Evolutionary conservation across 495 filamentous ascomycete species (phyloP).

Genomic region (Daldinia childiae): DNA sequence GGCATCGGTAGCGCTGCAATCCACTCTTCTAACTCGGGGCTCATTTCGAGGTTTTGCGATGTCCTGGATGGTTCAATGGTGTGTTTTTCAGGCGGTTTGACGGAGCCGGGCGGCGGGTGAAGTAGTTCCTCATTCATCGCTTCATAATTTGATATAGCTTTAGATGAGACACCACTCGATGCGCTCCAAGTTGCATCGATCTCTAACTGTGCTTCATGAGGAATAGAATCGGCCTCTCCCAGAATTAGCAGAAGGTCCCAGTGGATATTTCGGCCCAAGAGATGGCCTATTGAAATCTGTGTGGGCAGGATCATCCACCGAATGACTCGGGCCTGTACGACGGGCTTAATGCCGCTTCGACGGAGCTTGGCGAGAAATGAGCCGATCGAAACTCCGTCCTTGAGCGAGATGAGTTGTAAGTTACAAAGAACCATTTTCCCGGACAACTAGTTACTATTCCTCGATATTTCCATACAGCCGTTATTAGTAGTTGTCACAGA

Average conservation of each 20-base stretch:
- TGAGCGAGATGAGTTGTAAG: slow-evolving; percentile 57
- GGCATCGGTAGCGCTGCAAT: slow-evolving; percentile 49
- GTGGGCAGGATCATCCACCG: slow-evolving; percentile 68
- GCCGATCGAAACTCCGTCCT: slow-evolving; percentile 36
- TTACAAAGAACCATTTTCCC: slow-evolving; percentile 58
- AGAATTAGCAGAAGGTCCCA: slow-evolving; percentile 70
- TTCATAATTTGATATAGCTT: slow-evolving; percentile 58
- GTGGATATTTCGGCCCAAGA: slow-evolving; percentile 56
- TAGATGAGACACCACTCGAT: slow-evolving; percentile 64
- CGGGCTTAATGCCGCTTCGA: slow-evolving; percentile 36
- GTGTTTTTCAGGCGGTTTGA: slow-evolving; percentile 55
- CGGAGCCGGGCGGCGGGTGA: slow-evolving; percentile 43
- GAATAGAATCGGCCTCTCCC: slow-evolving; percentile 49
- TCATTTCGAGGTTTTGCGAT: slow-evolving; percentile 65
- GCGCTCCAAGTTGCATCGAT: slow-evolving; percentile 58
- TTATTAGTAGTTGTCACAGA: not conserved
- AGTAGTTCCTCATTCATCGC: slow-evolving; percentile 59
- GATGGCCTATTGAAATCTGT: slow-evolving; percentile 53
- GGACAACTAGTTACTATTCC: not conserved
- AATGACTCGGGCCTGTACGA: slow-evolving; percentile 60
- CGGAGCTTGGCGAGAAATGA: slow-evolving; percentile 57
- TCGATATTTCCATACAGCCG: not conserved
- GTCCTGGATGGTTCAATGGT: slow-evolving; percentile 49
- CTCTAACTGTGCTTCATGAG: slow-evolving; percentile 38
- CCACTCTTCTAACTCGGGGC: slow-evolving; percentile 60